A percentile compares a stretch with the other conserved stretches of the same genome.
These are phyloP conservation scores for Hydrangea macrophylla DNA, from an alignment of 148 eudicot species.

Conservation along the genomic window DNA sequence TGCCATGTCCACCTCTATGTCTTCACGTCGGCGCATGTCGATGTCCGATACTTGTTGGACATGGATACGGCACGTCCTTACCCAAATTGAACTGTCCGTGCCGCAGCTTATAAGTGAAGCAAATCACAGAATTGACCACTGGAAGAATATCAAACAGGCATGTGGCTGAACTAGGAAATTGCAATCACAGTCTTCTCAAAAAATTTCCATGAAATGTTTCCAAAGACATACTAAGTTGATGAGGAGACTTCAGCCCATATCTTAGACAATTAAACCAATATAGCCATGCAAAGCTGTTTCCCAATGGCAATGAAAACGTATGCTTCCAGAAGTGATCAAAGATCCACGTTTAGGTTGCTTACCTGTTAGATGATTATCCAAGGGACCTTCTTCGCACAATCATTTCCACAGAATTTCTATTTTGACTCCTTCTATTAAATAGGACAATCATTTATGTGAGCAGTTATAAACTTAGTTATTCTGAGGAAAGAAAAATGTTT, in stretches of 20 bases:
- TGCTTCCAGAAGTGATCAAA: constrained; percentile 1
- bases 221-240: too few relatives aligned
- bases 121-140: background rate
- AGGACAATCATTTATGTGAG: too few relatives aligned
- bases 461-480: too few relatives aligned
- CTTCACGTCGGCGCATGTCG: too few relatives aligned
- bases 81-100: too few relatives aligned
- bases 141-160: background rate
- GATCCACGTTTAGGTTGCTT: background rate
- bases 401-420: background rate
- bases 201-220: too few relatives aligned
- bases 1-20: too few relatives aligned
- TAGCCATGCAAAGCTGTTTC: background rate
- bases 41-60: too few relatives aligned
- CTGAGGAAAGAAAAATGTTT: too few relatives aligned
- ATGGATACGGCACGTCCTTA: too few relatives aligned
- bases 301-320: background rate
- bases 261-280: too few relatives aligned
- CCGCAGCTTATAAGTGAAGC: background rate
- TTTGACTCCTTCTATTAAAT: background rate
- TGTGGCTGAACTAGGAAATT: background rate
- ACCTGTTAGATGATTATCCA: background rate
- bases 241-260: too few relatives aligned
- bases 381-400: background rate
- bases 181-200: constrained; percentile 1